Evolutionary conservation across 2,329 filamentous ascomycete genomes (phyloP).

Genomic region (Periglandula ipomoeae): DNA sequence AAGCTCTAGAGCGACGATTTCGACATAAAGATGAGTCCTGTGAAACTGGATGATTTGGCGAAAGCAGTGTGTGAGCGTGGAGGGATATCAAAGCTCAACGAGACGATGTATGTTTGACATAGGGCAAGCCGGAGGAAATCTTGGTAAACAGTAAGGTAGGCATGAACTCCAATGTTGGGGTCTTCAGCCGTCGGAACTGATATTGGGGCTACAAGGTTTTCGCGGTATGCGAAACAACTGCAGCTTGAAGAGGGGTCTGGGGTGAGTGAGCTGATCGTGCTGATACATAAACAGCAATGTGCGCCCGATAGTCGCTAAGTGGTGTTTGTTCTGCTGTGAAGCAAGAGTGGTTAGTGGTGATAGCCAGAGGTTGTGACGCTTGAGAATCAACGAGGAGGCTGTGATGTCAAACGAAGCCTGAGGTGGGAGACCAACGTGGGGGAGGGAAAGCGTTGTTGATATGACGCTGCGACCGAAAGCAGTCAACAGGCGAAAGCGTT

Average conservation of each 20-base stretch:
- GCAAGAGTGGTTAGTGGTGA: background rate
- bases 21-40: conserved; percentile 28
- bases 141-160: conserved; percentile 40
- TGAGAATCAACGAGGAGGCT: background rate
- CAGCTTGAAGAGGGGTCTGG: conserved; percentile 94
- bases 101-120: conserved; percentile 46
- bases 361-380: background rate
- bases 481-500: conserved; percentile 8
- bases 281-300: conserved; percentile 89
- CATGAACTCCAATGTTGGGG: conserved; percentile 42
- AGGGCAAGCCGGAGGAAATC: conserved; percentile 39
- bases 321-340: conserved; percentile 12
- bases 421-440: background rate
- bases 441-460: background rate
- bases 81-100: conserved; percentile 43
- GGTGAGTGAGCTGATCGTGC: conserved; percentile 82
- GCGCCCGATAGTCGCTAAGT: conserved; percentile 22
- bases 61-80: conserved; percentile 29
- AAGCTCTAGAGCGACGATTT: conserved; percentile 17
- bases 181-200: conserved; percentile 86
- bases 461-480: conserved; percentile 13
- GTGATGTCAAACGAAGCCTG: background rate
- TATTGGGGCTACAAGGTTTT: conserved; percentile 85
- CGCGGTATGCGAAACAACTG: conserved; percentile 93
- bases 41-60: conserved; percentile 15